Base-by-base conservation (phyloP, 2,329 filamentous ascomycete genomes). In the Cladosporium sp. region DNA sequence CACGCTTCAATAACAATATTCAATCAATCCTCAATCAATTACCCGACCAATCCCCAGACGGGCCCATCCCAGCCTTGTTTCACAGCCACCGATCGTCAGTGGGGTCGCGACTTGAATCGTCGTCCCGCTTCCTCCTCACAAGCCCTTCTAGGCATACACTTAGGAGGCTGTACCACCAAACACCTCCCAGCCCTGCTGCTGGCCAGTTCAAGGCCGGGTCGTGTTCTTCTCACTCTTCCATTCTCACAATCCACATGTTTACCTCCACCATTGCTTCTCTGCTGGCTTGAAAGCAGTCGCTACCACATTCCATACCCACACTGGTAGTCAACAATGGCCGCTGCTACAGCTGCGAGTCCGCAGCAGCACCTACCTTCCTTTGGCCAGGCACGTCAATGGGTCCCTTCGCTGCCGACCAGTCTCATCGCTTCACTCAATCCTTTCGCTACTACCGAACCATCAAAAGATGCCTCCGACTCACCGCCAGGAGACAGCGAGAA, bases 371-470 rank as follows among this genome's bases (percentile, higher is more conserved):
- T 28, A 47, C 57, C 61, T 42, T 60, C 58, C n/a, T 55, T 59
- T 15, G 60, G 63, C 28, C 58, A 67, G 45, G 51, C 65, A 43
- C 64, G 69, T 58, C 49, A 51, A 17, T 71, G 69, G 70, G 65
- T 66, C 28, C 66, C 68, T 6, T 66, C 60, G 11, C 57, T 71
- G 12, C 67, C 70, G 8, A 63, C 63, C 28, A 68, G 63, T 60
- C 59, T 67, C 40, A 60, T 71, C 37, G 64, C 59, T 38, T 58
- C 65, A 51, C 60, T 72, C 12, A 71, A 70, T 52, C 67, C 69
- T 1, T 72, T 72, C 51, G 59, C 20, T 43, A 8, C 40, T 39
- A 19, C 55, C 55, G 43, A 61, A 43, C 34, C 63, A 58, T 25
- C 42, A 15, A 47, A 42, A 14, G 28, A 55, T 20, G 8, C 54